Base-by-base conservation (phyloP, 371 early-diverging fungal genomes). In the Zychaea mexicana region DNA sequence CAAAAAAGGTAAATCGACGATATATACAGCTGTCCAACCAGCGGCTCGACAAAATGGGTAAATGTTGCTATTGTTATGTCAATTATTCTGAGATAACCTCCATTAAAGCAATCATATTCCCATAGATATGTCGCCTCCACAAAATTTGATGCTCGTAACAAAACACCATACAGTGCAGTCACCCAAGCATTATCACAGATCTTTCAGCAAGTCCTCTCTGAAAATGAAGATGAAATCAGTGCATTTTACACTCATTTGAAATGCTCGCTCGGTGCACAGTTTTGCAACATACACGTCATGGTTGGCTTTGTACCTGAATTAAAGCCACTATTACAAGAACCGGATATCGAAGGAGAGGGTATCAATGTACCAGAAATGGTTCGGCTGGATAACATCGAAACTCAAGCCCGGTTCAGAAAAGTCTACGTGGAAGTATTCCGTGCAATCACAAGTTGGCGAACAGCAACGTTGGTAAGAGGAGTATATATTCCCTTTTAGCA, bases 31-130 rank as follows among this genome's bases (percentile, higher is more conserved):
- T 4, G 72, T 77, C 2, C 75, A 73, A 45, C 66, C 61, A 27
- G 68, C 69, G 3, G 78, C 80, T 9, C 62, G 80, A 57, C 73
- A 77, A 63, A 71, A 71, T 58, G 77, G 76, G 76, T 75, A 73
- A 61, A 31, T 36, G 17, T 17, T 27, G 10, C 21, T 21, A 28
- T 36, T 26, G 21, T 13, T 56, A 15, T 36, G 9, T 52, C 31
- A 26, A 38, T 21, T 36, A n/a, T 31, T 15, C 8, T 36, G 36
- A 36, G 1, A 10, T 15, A 36, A 15, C 36, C 1, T 15, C 36
- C 8, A 15, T 15, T 36, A 42, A 42, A 42, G 33, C 12, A 42
- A 0, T 42, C 0, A 42, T 42, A 42, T 17, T 57, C 24, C 10
- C 52, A n/a, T 36, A 75, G 80, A 17, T 80, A 76, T 64, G 73